These are phyloP conservation scores for Smallanthus sonchifolius DNA, from an alignment of 129 eudicot species.

Conservation along the genomic window DNA sequence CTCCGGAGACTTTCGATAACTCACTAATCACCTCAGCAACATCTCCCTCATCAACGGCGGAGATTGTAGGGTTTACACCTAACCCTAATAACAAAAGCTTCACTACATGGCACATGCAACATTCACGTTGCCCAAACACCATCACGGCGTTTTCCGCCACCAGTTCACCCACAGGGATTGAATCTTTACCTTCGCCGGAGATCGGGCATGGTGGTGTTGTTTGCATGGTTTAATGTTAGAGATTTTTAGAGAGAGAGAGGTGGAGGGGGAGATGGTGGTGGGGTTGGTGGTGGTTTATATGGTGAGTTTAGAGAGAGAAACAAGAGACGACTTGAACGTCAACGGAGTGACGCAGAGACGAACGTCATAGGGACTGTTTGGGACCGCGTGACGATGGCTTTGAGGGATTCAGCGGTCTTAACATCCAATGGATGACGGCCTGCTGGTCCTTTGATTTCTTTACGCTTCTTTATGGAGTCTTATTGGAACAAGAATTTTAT, in stretches of 20 bases:
- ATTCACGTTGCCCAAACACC: conserved; percentile 53
- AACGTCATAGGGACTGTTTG: conserved; percentile 43
- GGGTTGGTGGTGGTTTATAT: not conserved
- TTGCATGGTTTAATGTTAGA: conserved; percentile 57
- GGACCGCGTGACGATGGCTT: conserved; percentile 22
- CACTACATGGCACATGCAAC: conserved; percentile 72
- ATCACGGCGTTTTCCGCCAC: conserved; percentile 52
- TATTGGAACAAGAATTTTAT: not conserved
- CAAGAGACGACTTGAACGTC: conserved; percentile 36
- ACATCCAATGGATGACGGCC: conserved; percentile 10
- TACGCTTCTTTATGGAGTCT: not conserved
- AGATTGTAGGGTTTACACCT: conserved; percentile 59
- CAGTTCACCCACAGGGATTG: not conserved
- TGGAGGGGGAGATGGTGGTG: not conserved
- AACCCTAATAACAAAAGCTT: conserved; percentile 52
- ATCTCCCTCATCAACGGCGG: conserved; percentile 36
- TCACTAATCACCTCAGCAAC: conserved; percentile 24
- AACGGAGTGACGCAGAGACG: conserved; percentile 44
- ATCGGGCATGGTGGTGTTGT: conserved; percentile 19
- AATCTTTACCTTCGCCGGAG: not conserved
- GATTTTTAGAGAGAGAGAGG: not conserved
- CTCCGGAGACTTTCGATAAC: conserved; percentile 26
- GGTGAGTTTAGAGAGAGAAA: not conserved
- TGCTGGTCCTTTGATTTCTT: not conserved
- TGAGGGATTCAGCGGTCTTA: not conserved